Evolutionary conservation across 305 asterid species (phyloP).

Genomic region (Fraxinus paxiana): DNA sequence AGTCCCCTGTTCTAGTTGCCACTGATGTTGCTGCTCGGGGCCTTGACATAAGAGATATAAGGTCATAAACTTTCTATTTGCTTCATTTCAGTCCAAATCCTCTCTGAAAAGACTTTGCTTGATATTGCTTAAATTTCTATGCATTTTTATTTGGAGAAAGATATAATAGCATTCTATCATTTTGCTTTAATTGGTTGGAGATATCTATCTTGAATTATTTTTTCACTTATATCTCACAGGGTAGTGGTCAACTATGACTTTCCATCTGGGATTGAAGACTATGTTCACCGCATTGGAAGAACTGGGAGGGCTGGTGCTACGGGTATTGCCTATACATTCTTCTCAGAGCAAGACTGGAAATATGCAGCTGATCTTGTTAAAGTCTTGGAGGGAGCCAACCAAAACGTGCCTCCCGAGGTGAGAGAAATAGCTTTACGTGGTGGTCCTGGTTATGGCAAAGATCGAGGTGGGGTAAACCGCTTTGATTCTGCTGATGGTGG

Average conservation of each 20-base stretch:
- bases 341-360: conserved; percentile 96
- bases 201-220: conserved; percentile 1
- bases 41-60: conserved; percentile 83
- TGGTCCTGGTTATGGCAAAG: conserved; percentile 60
- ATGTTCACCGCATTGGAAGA: conserved; percentile 95
- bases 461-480: conserved; percentile 66
- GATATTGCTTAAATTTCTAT: not conserved
- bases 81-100: not conserved
- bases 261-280: conserved; percentile 92
- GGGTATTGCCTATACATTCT: conserved; percentile 74
- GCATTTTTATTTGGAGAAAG: not conserved
- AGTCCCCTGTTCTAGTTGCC: conserved; percentile 83
- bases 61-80: conserved; percentile 40
- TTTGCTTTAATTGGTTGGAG: not conserved
- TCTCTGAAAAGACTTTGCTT: not conserved
- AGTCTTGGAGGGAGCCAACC: conserved; percentile 90
- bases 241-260: conserved; percentile 86
- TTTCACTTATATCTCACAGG: conserved; percentile 37
- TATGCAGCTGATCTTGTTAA: conserved; percentile 81
- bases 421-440: conserved; percentile 85
- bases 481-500: conserved; percentile 54
- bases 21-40: conserved; percentile 99
- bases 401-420: conserved; percentile 76
- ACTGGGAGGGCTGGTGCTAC: conserved; percentile 99
- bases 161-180: not conserved